Conservation (phyloP, 2,329 filamentous ascomycete species). For the Aspergillus sp. region DNA sequence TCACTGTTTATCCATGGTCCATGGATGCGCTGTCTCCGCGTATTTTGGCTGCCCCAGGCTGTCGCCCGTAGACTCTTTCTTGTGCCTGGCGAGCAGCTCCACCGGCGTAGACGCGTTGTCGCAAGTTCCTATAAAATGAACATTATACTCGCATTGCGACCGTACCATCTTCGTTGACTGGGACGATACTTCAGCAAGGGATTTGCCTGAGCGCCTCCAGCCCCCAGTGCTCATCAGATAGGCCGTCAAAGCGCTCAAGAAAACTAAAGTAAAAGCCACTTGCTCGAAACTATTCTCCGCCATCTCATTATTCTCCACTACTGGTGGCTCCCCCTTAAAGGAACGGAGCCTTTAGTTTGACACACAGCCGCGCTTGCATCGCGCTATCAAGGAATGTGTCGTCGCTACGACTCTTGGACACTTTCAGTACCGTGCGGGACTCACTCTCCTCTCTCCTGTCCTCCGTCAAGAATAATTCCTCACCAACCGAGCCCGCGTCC, state of each 20-base stretch:
- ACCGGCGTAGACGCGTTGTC: neutral
- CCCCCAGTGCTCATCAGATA: neutral
- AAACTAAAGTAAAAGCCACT: constrained; percentile 14
- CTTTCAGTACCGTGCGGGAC: constrained; percentile 21
- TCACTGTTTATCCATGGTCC: neutral
- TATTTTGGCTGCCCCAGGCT: neutral
- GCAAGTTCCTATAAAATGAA: neutral
- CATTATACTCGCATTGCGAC: neutral
- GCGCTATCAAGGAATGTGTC: constrained; percentile 26
- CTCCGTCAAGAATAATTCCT: constrained; percentile 5
- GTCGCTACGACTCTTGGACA: constrained; percentile 21
- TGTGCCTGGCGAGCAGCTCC: neutral
- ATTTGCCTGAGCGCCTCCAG: neutral
- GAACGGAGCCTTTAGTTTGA: constrained; percentile 24
- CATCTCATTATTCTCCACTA: constrained; percentile 16
- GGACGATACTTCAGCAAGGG: neutral
- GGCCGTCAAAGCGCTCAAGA: constrained; percentile 5
- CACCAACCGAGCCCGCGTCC: neutral
- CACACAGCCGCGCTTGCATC: constrained; percentile 31
- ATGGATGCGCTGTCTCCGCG: neutral
- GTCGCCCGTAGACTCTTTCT: neutral
- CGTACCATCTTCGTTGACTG: neutral
- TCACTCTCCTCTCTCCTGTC: constrained; percentile 14
- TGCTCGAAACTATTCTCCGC: constrained; percentile 17
- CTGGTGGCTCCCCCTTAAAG: constrained; percentile 24